These are phyloP conservation scores for Fusarium drepaniforme DNA, from an alignment of 2,329 filamentous ascomycete species.

Conservation along the genomic window DNA sequence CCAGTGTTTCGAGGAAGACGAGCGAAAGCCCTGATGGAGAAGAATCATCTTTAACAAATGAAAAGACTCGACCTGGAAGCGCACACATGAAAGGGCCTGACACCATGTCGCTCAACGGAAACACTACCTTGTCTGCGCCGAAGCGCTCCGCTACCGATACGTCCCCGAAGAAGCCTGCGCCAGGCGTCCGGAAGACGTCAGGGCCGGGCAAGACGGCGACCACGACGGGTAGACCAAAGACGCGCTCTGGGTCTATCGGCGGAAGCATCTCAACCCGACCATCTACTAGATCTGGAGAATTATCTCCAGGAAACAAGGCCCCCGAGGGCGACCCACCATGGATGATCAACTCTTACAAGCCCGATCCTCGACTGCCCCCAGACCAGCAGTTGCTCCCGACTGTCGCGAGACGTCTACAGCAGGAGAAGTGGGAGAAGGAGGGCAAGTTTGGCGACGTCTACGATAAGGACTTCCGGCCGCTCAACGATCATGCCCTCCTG, in stretches of 20 bases:
- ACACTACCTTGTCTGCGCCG: constrained; percentile 39
- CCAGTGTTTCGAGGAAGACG: constrained; percentile 72
- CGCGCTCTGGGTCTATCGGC: constrained; percentile 67
- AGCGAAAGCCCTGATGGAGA: constrained; percentile 69
- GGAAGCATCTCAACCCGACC: constrained; percentile 67
- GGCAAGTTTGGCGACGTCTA: constrained; percentile 88
- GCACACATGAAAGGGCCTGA: constrained; percentile 65
- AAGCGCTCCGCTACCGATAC: constrained; percentile 61
- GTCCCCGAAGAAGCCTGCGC: constrained; percentile 65
- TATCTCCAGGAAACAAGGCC: constrained; percentile 66
- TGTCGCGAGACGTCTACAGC: constrained; percentile 89
- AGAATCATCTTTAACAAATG: constrained; percentile 65
- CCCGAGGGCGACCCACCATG: constrained; percentile 97
- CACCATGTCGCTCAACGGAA: constrained; percentile 30
- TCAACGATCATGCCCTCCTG: constrained; percentile 74
- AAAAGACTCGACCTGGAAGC: constrained; percentile 77
- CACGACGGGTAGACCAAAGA: constrained; percentile 68
- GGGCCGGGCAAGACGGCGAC: constrained; percentile 54
- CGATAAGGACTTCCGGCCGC: constrained; percentile 86
- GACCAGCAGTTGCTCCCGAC: constrained; percentile 97
- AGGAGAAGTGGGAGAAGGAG: constrained; percentile 95
- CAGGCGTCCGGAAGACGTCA: constrained; percentile 59
- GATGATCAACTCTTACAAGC: constrained; percentile 95
- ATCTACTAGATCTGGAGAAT: constrained; percentile 71
- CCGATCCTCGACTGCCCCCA: constrained; percentile 91